Conservation (phyloP, 768 basidiomycete species). For the Panaeolus cyanescens region DNA sequence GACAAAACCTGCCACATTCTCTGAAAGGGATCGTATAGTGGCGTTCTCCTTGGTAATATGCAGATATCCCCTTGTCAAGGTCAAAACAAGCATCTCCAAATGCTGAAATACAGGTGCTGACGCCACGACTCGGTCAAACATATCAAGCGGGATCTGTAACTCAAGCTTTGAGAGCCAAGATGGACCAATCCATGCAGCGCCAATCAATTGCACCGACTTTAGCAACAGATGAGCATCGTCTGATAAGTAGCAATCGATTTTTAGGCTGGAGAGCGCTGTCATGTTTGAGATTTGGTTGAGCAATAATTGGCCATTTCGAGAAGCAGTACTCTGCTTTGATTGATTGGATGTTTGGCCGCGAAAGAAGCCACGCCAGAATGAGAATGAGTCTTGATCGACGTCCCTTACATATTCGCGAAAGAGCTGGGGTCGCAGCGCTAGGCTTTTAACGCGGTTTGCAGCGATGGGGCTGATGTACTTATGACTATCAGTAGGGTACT, state of each 20-base stretch:
- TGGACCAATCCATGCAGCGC: neutral
- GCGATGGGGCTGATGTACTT: neutral
- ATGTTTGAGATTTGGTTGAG: slow-evolving; percentile 8
- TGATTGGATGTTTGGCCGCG: neutral
- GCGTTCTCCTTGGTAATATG: neutral
- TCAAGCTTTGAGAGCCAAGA: neutral
- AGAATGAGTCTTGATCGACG: neutral
- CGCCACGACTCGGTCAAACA: neutral
- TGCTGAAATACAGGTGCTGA: neutral
- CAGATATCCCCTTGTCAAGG: neutral
- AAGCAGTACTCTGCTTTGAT: neutral
- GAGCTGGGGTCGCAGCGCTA: slow-evolving; percentile 13
- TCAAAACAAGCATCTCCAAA: neutral
- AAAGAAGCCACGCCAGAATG: neutral
- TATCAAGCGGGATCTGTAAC: neutral
- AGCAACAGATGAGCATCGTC: neutral
- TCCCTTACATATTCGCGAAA: neutral
- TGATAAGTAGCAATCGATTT: neutral
- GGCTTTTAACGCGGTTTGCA: slow-evolving; percentile 7
- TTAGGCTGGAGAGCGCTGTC: slow-evolving; percentile 5
- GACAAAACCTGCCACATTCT: neutral
- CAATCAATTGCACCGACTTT: neutral
- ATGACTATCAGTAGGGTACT: neutral
- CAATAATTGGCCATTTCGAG: neutral
- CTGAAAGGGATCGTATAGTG: neutral